Percentiles rank a stretch among this genome's conserved stretches.
phyloP scores from a whole-genome alignment of 2,329 filamentous ascomycete genomes.

The Botrytis fabae region DNA sequence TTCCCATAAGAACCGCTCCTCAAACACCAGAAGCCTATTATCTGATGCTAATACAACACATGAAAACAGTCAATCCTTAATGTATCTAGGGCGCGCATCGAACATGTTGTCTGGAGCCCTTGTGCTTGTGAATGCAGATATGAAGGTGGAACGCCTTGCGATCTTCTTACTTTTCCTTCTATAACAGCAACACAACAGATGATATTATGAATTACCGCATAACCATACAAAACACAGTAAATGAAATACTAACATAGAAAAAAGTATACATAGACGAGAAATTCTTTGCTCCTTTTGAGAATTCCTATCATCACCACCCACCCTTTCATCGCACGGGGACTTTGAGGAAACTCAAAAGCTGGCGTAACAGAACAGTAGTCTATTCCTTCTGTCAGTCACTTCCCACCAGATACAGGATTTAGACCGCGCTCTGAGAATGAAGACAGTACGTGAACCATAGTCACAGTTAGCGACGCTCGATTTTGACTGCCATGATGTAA shows the following conservation, averaged over 20 bases:
- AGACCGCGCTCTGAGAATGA: not conserved
- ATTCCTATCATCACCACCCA: too few relatives aligned
- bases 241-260: too few relatives aligned
- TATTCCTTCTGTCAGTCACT: not conserved
- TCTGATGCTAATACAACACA: not conserved
- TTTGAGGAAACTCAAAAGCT: too few relatives aligned
- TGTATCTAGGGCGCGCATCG: not conserved
- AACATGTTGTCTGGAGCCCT: not conserved
- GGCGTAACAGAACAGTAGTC: not conserved
- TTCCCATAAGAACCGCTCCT: not conserved
- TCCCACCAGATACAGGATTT: not conserved
- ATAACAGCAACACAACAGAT: too few relatives aligned
- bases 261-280: too few relatives aligned
- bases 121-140: not conserved
- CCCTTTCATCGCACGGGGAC: too few relatives aligned
- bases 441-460: not conserved
- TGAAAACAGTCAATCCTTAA: not conserved
- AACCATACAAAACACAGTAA: too few relatives aligned
- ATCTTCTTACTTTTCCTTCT: not conserved
- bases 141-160: not conserved
- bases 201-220: too few relatives aligned
- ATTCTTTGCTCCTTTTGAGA: too few relatives aligned
- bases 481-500: not conserved
- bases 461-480: not conserved
- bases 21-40: not conserved